Base-by-base conservation (phyloP, 495 filamentous ascomycete genomes). In the Tuber magnatum region DNA sequence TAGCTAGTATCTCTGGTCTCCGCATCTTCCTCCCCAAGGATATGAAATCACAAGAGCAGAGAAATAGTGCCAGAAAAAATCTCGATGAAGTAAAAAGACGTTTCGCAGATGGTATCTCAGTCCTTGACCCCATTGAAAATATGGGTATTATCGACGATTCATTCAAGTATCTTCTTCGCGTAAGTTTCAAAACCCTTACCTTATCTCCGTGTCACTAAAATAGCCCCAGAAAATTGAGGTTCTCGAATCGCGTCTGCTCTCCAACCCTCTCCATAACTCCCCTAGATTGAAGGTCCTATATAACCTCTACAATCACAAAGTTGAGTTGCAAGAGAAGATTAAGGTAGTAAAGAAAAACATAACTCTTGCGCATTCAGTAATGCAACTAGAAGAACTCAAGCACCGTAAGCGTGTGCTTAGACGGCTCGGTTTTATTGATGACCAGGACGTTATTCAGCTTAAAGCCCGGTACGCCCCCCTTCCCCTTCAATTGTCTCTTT, bases 301-400 rank as follows among this genome's bases (percentile, higher is more conserved):
- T 85, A 88, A 93, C 43, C 90, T 92, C 82, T 97, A 97, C 80
- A 87, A 89, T 20, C 85, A 86, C 76, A 99, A 99, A 85, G 87
- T 95, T 28, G 88, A 89, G n/a, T 79, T 94, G 16, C 86, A 84
- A 35, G 87, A 90, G 9, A 88, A 92, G 83, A 95, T 97, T 85
- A 97, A 94, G 84, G 88, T 86, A 3, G 88, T 90, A 72, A 97
- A 96, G 86, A 95, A 93, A 85, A 88, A 92, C 79, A 97, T 98
- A 78, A 86, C 86, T 0, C 90, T 91, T 56, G 93, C 93, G 28
- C 89, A 93, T 81, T 91, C 91, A 68, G 90, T 97, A 71, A 90
- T 94, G 82, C 94, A 98, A 83, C 86, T 97, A 22, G 96, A 98
- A 81, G 96, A 99, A 84, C 88, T 99, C 68, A 98, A 97, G 85